Conservation (phyloP, 805 yeast species). For the Wickerhamiella cacticola region DNA sequence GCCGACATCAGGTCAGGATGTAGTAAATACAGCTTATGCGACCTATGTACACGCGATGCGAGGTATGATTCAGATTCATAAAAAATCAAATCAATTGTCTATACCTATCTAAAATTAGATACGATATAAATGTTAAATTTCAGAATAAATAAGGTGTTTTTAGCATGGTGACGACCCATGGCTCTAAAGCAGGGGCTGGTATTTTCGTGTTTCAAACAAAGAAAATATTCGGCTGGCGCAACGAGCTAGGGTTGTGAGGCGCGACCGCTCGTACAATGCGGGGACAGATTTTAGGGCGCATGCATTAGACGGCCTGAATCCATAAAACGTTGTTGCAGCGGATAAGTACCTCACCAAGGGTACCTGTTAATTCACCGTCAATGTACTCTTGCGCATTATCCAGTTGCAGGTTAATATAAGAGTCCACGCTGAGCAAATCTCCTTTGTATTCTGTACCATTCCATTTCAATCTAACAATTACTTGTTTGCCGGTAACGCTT, state of each 20-base stretch:
- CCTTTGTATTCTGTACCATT: slow-evolving; percentile 83
- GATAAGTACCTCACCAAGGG: slow-evolving; percentile 67
- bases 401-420: slow-evolving; percentile 71
- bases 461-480: slow-evolving; percentile 78
- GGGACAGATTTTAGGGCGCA: too few species aligned
- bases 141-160: too few species aligned
- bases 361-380: slow-evolving; percentile 35
- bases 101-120: too few species aligned
- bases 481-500: slow-evolving; percentile 56
- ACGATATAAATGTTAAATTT: too few species aligned
- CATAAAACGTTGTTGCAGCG: slow-evolving; percentile 85
- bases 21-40: not conserved
- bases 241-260: too few species aligned
- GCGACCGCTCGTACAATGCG: too few species aligned
- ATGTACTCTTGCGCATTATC: slow-evolving; percentile 22
- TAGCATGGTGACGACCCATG: too few species aligned
- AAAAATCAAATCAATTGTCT: too few species aligned
- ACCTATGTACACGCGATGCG: not conserved
- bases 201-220: too few species aligned
- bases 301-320: slow-evolving; percentile 35
- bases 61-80: too few species aligned
- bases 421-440: slow-evolving; percentile 63
- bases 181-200: too few species aligned
- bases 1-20: not conserved
- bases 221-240: too few species aligned